Base-by-base conservation (phyloP, 805 yeast genomes). In the Barnettozyma populi region DNA sequence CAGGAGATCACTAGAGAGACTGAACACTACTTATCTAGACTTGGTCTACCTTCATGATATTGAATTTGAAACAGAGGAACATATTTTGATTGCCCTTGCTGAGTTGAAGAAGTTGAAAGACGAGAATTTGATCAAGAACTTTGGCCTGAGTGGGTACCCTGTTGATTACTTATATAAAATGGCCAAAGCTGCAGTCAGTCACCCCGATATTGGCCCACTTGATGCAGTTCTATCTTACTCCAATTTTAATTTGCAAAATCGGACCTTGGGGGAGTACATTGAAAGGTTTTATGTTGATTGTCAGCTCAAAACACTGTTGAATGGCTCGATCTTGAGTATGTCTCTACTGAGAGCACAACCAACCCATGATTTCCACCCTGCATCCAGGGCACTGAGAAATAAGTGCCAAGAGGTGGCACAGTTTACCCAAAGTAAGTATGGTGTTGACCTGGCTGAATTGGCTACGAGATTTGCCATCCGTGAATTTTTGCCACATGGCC, bases 121-220 rank as follows among this genome's bases (percentile, higher is more conserved):
- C 6, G 80, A 79, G 53, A 95, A 95, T 0, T 35, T 75, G 2
- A 74, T 87, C 42, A 70, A 64, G 34, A 71, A 81, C 54, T 74
- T 90, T 51, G 97, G 98, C 9, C 67, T 89, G 34, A 82, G 94
- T 14, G 97, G 97, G 0, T 90, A 88, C 59, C 97, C 97, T 0
- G 82, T 92, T 21, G 80, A 79, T 18, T 82, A 78, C 50, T 67
- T 90, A 42, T 75, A 76, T 49, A 54, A 74, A 24, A 70, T 86
- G 14, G 80, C 88, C 2, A 52, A 36, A 47, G 59, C 19, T 49
- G 56, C 73, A 37, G 64, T 61, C 2, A 47, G 61, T 4, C 65
- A 60, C 16, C 57, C 67, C 0, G 71, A 68, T 2, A 77, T 83
- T 44, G 86, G 88, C 1, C 71, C 81, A 1, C 65, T 90, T 46